Conservation (phyloP, 768 basidiomycete species). For the Boletus speciosus region DNA sequence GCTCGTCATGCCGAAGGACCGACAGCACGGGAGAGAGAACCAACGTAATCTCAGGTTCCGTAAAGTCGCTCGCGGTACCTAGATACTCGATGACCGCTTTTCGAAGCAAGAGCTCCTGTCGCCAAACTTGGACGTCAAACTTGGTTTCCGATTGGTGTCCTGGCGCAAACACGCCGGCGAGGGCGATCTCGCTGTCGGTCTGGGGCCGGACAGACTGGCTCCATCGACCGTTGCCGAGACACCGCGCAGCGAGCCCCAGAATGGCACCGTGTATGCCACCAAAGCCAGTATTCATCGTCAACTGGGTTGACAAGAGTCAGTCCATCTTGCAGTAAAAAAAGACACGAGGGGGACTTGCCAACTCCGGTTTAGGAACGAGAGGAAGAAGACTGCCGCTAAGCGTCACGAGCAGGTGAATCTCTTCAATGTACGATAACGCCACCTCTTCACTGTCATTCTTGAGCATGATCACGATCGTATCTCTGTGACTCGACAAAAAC, state of each 20-base stretch:
- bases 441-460: slow-evolving; percentile 67
- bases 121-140: slow-evolving; percentile 56
- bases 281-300: slow-evolving; percentile 71
- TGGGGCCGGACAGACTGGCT: slow-evolving; percentile 55
- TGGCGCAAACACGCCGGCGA: slow-evolving; percentile 51
- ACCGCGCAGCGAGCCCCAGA: slow-evolving; percentile 68
- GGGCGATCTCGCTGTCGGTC: slow-evolving; percentile 61
- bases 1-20: slow-evolving; percentile 55
- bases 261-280: slow-evolving; percentile 83
- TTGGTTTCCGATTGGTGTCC: slow-evolving; percentile 52
- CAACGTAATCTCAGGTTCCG: slow-evolving; percentile 72
- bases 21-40: slow-evolving; percentile 67
- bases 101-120: slow-evolving; percentile 55
- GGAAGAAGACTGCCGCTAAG: slow-evolving; percentile 68
- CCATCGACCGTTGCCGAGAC: slow-evolving; percentile 59
- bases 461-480: slow-evolving; percentile 79
- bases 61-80: slow-evolving; percentile 69
- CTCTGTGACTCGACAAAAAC: slow-evolving; percentile 78
- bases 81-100: slow-evolving; percentile 65
- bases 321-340: not conserved
- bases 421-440: slow-evolving; percentile 66
- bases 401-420: slow-evolving; percentile 74
- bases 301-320: slow-evolving; percentile 29
- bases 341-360: slow-evolving; percentile 47
- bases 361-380: slow-evolving; percentile 68